Evolutionary conservation across 1,284 basidiomycete genomes (phyloP).

Genomic region (Apiotrichum gracile): DNA sequence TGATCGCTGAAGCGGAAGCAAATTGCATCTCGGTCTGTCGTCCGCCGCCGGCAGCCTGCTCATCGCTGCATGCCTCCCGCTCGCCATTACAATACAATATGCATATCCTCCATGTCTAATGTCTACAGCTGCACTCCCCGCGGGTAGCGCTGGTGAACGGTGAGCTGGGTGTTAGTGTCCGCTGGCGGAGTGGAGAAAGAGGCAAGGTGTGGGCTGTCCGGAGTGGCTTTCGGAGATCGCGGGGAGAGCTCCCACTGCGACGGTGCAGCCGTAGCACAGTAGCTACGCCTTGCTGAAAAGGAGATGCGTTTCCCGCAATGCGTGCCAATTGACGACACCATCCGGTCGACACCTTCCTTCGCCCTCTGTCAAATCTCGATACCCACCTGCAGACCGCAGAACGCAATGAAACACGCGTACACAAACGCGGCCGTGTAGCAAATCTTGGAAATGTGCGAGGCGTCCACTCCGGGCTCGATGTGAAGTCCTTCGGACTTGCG

Average conservation of each 20-base stretch:
- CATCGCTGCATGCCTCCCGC: too few species aligned
- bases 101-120: constrained; percentile 10
- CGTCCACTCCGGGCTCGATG: constrained; percentile 48
- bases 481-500: constrained; percentile 49
- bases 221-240: too few species aligned
- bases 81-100: constrained; percentile 16
- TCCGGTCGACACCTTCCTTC: background rate
- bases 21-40: too few species aligned
- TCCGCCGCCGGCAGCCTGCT: too few species aligned
- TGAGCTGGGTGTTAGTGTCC: constrained; percentile 25
- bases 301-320: too few species aligned
- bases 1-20: constrained; percentile 5
- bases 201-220: too few species aligned
- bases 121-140: constrained; percentile 46
- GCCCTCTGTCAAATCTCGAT: background rate
- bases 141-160: constrained; percentile 45
- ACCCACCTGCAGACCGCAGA: constrained; percentile 52
- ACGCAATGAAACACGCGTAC: constrained; percentile 51
- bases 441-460: constrained; percentile 47
- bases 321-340: background rate
- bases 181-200: background rate
- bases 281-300: too few species aligned
- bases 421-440: constrained; percentile 52
- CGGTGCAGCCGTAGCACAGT: background rate
- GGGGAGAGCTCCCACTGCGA: too few species aligned